Base-by-base conservation (phyloP, 176 grass and related monocot genomes). In the Oryza brachyantha region DNA sequence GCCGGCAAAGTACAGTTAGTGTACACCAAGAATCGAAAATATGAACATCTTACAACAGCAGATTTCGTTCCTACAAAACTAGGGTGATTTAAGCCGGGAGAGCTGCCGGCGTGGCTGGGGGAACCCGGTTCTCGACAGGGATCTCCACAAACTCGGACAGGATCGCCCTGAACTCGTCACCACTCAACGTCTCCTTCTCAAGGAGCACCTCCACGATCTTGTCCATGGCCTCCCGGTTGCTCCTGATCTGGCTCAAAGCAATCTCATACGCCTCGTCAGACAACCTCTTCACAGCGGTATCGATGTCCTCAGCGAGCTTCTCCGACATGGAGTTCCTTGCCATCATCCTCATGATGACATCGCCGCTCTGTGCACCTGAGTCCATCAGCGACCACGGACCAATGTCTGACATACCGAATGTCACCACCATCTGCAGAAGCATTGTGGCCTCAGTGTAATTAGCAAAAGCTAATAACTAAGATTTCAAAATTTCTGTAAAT, bases 301-400 rank as follows among this genome's bases (percentile, higher is more conserved):
- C 94, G 9, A 97, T 97, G 83, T 97, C 94, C 74, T 88, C 91
- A 0, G 94, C 94, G 0, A 97, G 91, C 85, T 88, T 97, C 87
- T 97, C 94, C 13, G 94, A 97, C 94, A 97, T 97, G 21, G 94
- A 97, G 78, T 97, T 97, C 68, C 94, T 81, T 3, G 94, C 89
- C 94, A 97, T 97, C 94, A 97, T 97, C 63, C 95, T 85, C 95
- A 97, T 97, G 77, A 97, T 90, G 60, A 97, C 32, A 61, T 97
- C 95, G 2, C 38, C 85, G 70, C 89, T 90, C 66, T 99, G 96
- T 26, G 75, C 88, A 25, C 86, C 78, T 1, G 80, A 55, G 25
- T 99, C 96, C 96, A 99, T 99, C 13, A 99, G 88, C 14, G 96
- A 99, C 96, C 96, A 99, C 21, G 96, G 96, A 6, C 96, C 96